Evolutionary conservation across 129 eudicot species (phyloP), one percentile per base, ranked within the genome.

Genomic region (Glebionis coronaria): DNA sequence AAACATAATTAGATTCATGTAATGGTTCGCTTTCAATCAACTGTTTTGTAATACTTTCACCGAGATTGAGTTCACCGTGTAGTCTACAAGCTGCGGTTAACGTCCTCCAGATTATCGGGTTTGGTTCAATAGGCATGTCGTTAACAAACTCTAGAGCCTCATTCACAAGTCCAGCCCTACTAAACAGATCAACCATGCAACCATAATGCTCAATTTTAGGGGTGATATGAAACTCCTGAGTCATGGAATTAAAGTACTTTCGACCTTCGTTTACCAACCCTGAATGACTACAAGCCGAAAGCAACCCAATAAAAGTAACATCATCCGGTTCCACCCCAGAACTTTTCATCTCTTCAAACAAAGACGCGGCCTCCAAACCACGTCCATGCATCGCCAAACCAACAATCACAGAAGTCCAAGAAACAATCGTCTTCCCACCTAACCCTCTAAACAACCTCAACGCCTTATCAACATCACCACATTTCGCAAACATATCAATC

Each of bases 161-260:
- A 59, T 81, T 69, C 7, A 87, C 82, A 21, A 65, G 67, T 25
- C 97, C 97, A 29, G 84, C 93, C 74, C 97, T 29, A 65, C 96
- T 71, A 23, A 84, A 75, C 55, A 90, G 65, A 82, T 90, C 97
- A 63, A 90, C 95, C 87, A 90, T 82, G 68, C 97, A 90, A 0
- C 97, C 97, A 60, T 87, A 90, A 52, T 90, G 97, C 75, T 90
- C 92, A 35, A 90, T 82, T 62, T 73, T 85, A 5, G 97, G 97
- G 4, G 56, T 71, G 45, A 91, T 68, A 8, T 56, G 68, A 50
- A 73, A 85, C 13, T 76, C 81, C 14, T 10, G 21, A 27, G 40
- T 53, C 93, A 91, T 91, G 12, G 68, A 74, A 58, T 78, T 12
- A 13, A 91, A 87, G 65, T 87, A 87, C 16, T 35, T 19, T 27